Base-by-base conservation (phyloP, 306 rosid species). In the Prunus padus region DNA sequence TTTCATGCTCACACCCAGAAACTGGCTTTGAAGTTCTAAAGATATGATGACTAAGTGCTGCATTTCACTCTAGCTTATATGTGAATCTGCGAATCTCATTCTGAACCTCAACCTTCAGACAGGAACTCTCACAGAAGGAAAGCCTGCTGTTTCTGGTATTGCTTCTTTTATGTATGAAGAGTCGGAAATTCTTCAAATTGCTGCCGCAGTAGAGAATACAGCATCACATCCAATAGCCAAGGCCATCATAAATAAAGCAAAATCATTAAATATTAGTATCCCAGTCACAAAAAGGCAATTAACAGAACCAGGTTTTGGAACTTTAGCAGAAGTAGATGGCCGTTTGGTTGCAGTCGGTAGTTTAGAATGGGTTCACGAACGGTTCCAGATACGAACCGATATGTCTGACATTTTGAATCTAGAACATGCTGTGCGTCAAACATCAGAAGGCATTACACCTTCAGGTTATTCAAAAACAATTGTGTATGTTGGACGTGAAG, bases 211-310 rank as follows among this genome's bases (percentile, higher is more conserved):
- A 68, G 99, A 95, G 93, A 89, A 88, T 85, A 90, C 97, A 73
- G 99, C 99, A 78, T 89, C 92, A 70, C 99, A 95, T 86, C 99
- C 99, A 77, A 92, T 95, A 69, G 99, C 99, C 61, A 92, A 88
- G 83, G 97, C 99, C 65, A 89, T 92, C 69, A 65, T 88, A 76
- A 82, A 85, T 60, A 84, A 90, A 87, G 97, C 99, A 37, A 94
- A 90, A 77, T 87, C 89, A 44, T 84, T 90, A 74, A 87, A 87
- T 55, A 84, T 95, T 91, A 77, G 83, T 69, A 82, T 90, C 76
- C 93, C 98, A 20, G 73, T 84, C 77, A 90, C 98, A 20, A 89
- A 71, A 66, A 83, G 92, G 37, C 98, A 92, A 69, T 67, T 95
- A 83, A 91, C 82, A 67, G 97, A 95, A 85, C 97, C 97, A 19